Conservation (phyloP, 176 grass and related monocot species). For the Aegilops sharonensis region DNA sequence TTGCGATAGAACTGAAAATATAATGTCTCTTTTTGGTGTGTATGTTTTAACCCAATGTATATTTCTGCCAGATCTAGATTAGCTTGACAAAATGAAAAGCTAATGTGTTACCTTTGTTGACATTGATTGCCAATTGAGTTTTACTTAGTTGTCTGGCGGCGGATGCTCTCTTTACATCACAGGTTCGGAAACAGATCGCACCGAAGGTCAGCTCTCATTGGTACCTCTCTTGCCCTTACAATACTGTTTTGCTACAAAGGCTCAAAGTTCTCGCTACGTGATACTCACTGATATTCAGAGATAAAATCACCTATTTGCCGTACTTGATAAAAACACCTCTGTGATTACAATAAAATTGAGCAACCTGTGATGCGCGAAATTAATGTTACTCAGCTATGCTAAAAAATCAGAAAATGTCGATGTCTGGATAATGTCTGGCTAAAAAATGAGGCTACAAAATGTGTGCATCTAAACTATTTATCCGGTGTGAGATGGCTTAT, state of each 20-base stretch:
- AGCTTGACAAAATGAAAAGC: neutral
- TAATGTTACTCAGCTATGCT: too few species aligned
- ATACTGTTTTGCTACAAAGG: neutral
- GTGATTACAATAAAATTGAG: neutral
- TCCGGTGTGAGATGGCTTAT: too few species aligned
- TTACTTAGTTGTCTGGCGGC: neutral
- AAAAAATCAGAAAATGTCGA: too few species aligned
- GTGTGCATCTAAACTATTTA: too few species aligned
- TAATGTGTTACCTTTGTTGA: neutral
- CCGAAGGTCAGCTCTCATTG: neutral
- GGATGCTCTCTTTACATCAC: neutral
- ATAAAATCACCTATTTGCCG: neutral
- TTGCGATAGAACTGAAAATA: too few species aligned
- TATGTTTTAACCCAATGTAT: neutral
- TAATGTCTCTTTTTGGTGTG: neutral
- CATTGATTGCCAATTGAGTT: neutral
- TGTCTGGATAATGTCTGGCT: too few species aligned
- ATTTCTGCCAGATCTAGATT: neutral
- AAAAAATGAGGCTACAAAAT: too few species aligned
- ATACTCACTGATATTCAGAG: neutral
- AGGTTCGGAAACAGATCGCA: neutral
- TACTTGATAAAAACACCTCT: neutral
- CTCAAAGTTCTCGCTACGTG: neutral
- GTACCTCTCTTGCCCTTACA: neutral
- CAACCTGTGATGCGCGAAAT: neutral